Base-by-base conservation (phyloP, 108 stramenopile species). In the Cyclostephanos tholiformis region DNA sequence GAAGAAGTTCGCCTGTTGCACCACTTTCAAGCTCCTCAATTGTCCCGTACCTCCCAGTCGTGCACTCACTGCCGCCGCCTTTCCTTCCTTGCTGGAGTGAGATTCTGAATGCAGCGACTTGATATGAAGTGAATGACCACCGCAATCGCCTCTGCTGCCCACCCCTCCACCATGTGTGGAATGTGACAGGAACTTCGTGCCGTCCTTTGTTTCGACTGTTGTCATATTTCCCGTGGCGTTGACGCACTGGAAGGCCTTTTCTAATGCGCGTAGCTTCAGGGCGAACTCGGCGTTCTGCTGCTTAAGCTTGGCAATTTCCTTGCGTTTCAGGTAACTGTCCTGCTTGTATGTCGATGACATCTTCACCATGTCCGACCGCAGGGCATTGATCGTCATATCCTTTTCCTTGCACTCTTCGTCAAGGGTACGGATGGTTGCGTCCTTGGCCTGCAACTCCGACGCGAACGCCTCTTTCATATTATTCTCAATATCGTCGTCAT, bases 281-380 rank as follows among this genome's bases (percentile, higher is more conserved):
- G 86, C 84, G 23, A 82, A 71, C 13, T 82, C 84, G 16, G 82
- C 80, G 48, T 76, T 82, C 30, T 82, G 83, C 48, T 86, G 82
- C 26, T 72, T 64, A 51, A 89, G 51, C 61, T 79, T 68, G 62
- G 82, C 76, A 50, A 82, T 77, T 53, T 84, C 64, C 57, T 85
- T 85, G 25, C 84, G 65, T 44, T 75, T 84, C 43, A 61, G 57
- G 52, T 87, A 89, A 27, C 63, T 71, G 65, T 89, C 77, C 48
- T 86, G 81, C 44, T 86, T 87, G 75, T 69, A 86, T 10, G 48
- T 75, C 55, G 62, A 69, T 27, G 82, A 70, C 70, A 86, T 71
- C 55, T 82, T 81, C 43, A 87, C 83, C 68, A 89, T 79, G 48
- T 89, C 89, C 64, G 77, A 82, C 22, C 65, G 71, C 2, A 87